Evolutionary conservation across 371 early-diverging fungal genomes (phyloP), one percentile per base, ranked within the genome.

Genomic region (Apophysomyces elegans): DNA sequence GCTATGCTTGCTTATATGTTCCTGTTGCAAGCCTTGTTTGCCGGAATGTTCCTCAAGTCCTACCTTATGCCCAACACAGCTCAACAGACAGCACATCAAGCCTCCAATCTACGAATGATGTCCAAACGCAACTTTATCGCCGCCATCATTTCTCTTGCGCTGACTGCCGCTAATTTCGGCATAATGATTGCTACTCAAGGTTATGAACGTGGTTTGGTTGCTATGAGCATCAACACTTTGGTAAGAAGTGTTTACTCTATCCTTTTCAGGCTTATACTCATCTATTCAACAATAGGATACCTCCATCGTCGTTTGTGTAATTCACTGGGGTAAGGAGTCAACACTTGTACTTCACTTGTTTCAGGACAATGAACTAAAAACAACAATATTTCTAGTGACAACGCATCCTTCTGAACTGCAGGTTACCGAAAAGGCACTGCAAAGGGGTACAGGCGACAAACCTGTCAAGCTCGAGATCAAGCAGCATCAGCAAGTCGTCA

Each of bases 401-500:
- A 69, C 73, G 4, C 80, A 79, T 65, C 73, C 77, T 50, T 71
- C 75, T 13, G 80, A 79, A 59, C 54, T 66, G 12, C 77, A 73
- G 60, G 58, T 77, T 18, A 70, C 68, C 7, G 80, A 77, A 65
- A 68, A 66, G 38, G 71, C 68, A 37, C 47, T 76, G 6, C 73
- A 71, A 18, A 56, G 59, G 37, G 61, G 63, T 8, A 67, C 75
- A 57, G 78, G 74, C 2, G 80, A 82, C n/a, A 84, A 83, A 57
- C 78, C 82, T 37, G 57, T 75, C 35, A 74, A 68, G 61, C 65
- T 81, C 12, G 78, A 78, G 63, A 81, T 81, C 63, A 81, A 76
- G 61, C 81, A 81, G 43, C 81, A 78, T 58, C 81, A 81, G 66
- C 78, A 81, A 76, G 81, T 81, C 7, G 75, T 78, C 21, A 66